Conservation (phyloP, 495 filamentous ascomycete genomes). For the Penicillium silybi region DNA sequence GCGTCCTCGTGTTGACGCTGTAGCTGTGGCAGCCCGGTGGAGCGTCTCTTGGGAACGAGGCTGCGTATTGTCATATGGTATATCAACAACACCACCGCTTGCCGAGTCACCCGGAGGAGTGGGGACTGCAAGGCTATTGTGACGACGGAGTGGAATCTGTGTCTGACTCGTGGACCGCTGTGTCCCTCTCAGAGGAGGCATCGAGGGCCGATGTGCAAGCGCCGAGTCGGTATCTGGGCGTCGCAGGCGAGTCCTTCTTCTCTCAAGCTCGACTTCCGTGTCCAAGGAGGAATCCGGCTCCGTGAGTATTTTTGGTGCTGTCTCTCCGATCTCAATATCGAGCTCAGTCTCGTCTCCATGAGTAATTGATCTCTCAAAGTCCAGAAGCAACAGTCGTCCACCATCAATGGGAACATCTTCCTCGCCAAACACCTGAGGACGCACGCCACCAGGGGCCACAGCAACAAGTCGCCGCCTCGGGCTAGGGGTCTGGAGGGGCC, state of each 20-base stretch:
- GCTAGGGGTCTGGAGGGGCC: slow-evolving; percentile 7
- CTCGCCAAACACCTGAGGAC: slow-evolving; percentile 57
- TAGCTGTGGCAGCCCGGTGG: slow-evolving; percentile 73
- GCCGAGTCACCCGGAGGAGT: slow-evolving; percentile 16
- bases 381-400: slow-evolving; percentile 70
- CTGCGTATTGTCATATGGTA: slow-evolving; percentile 72
- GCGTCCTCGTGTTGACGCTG: slow-evolving; percentile 62
- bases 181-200: background rate
- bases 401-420: slow-evolving; percentile 80
- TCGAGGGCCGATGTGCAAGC: slow-evolving; percentile 11
- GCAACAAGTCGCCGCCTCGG: slow-evolving; percentile 54
- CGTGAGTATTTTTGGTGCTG: slow-evolving; percentile 61
- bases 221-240: slow-evolving; percentile 27
- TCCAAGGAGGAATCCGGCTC: slow-evolving; percentile 76
- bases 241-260: slow-evolving; percentile 58
- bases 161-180: slow-evolving; percentile 10
- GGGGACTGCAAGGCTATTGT: slow-evolving; percentile 24
- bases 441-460: slow-evolving; percentile 71
- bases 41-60: slow-evolving; percentile 74
- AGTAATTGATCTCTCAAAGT: slow-evolving; percentile 60
- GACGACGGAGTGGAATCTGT: slow-evolving; percentile 12
- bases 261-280: slow-evolving; percentile 76
- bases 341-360: slow-evolving; percentile 55
- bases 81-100: slow-evolving; percentile 25
- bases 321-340: slow-evolving; percentile 71